phyloP scores from a whole-genome alignment of 805 yeast genomes.

The Saccharomycopsis amapae region DNA sequence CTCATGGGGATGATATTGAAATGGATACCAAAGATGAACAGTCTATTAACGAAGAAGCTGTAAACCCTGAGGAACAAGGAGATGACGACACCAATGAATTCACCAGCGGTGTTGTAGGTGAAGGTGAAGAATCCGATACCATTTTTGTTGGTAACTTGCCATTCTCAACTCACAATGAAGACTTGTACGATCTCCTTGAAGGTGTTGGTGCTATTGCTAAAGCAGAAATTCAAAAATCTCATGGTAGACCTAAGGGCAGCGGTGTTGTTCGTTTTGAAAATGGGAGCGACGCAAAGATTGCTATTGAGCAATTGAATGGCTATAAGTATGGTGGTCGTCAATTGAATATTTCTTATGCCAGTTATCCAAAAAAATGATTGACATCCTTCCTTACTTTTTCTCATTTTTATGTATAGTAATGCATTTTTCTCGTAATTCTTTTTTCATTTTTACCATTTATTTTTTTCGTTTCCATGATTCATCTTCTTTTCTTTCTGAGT shows the following conservation, averaged over 20 bases:
- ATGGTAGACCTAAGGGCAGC: constrained; percentile 68
- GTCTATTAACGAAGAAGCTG: constrained; percentile 15
- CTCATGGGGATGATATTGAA: background rate
- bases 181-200: constrained; percentile 77
- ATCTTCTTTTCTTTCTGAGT: background rate
- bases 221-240: constrained; percentile 62
- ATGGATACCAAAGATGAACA: constrained; percentile 2
- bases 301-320: constrained; percentile 66
- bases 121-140: constrained; percentile 52
- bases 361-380: background rate
- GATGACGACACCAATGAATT: constrained; percentile 32
- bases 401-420: background rate
- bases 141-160: constrained; percentile 78
- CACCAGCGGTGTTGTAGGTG: constrained; percentile 57
- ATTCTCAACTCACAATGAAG: constrained; percentile 79
- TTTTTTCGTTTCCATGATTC: background rate
- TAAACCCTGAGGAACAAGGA: background rate
- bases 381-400: background rate
- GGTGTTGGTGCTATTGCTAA: constrained; percentile 67
- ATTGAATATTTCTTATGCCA: constrained; percentile 61
- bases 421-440: background rate
- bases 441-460: background rate
- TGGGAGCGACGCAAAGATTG: constrained; percentile 61
- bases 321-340: constrained; percentile 83
- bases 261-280: constrained; percentile 79